Percentiles rank a stretch among this genome's conserved stretches.
These are phyloP conservation scores for Pilatotrama ljubarskyi DNA, from an alignment of 768 basidiomycete genomes.

Conservation along the genomic window DNA sequence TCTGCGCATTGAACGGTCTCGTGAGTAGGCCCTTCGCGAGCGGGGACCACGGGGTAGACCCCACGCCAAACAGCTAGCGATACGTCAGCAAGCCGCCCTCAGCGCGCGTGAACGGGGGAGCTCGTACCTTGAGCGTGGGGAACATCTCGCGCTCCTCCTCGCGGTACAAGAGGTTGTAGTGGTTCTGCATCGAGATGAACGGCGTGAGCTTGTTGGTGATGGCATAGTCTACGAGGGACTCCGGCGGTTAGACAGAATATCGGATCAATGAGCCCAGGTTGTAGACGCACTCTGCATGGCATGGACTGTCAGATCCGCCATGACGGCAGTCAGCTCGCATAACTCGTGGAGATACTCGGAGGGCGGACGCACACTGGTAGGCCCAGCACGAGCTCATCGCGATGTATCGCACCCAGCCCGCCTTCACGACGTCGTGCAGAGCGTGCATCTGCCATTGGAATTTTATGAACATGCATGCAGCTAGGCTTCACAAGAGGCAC, in stretches of 20 bases:
- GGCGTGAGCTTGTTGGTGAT: constrained; percentile 35
- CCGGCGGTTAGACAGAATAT: no score
- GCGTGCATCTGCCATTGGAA: constrained; percentile 7
- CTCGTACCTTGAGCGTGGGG: constrained; percentile 34
- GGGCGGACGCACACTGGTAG: constrained; percentile 29
- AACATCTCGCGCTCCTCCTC: constrained; percentile 48
- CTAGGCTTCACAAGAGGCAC: not conserved
- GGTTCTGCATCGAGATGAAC: constrained; percentile 52
- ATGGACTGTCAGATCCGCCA: constrained; percentile 23
- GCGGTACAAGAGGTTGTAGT: constrained; percentile 44
- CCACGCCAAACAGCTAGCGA: constrained; percentile 37
- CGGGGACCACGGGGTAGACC: constrained; percentile 43
- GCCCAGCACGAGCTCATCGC: constrained; percentile 37
- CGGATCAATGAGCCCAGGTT: no score
- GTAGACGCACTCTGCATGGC: constrained; percentile 31
- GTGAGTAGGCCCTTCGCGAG: constrained; percentile 37
- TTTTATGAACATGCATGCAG: no score
- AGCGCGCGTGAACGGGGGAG: not conserved
- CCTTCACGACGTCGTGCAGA: constrained; percentile 44
- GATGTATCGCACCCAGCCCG: constrained; percentile 42
- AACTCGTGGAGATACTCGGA: not conserved
- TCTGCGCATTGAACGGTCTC: constrained; percentile 23
- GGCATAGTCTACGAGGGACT: constrained; percentile 34
- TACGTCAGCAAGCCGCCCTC: not conserved
- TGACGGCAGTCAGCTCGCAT: not conserved